Base-by-base conservation (phyloP, 163 green algal species). In the Scenedesmus sp. region DNA sequence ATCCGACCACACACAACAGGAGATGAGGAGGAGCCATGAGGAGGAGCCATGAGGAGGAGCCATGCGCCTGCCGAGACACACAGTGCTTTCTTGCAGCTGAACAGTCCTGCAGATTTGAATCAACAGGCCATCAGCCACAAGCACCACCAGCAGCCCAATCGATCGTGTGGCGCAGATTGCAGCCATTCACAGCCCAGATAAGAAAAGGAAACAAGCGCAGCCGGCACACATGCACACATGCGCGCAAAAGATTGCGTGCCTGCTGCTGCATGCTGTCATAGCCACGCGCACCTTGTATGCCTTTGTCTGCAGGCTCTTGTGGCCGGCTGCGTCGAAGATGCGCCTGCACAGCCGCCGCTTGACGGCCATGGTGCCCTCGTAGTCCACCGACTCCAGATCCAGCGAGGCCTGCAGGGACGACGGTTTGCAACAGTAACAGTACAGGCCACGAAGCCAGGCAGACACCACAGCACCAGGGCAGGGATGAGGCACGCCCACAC, bases 331-430 rank as follows among this genome's bases (percentile, higher is more conserved):
- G 85, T 94, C 90, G 70, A 91, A 94, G 42, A 94, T 86, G n/a
- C 13, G 43, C 78, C 94, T 93, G 6, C 96, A 96, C 49, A 99
- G 97, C 13, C 43, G 30, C 79, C 96, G 91, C 93, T 99, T 98
- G 70, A 88, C 87, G 0, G 80, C 81, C 86, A 97, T 83, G 0
- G 94, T 96, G 0, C 24, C 93, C 88, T 96, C 94, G 90, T 99
- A 99, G 86, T 99, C 98, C 33, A 99, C 93, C 30, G 96, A 86
- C 13, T 59, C 18, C 49, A 89, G 40, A 51, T 97, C 91, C 68
- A 98, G 92, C 43, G 30, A 87, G 35, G 51, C 82, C 82, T 87
- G 51, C n/a, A 56, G n/a, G n/a, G n/a, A n/a, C n/a, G n/a, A n/a
- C n/a, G n/a, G n/a, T n/a, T n/a, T n/a, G n/a, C 76, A 83, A 22